Conservation (phyloP, 768 basidiomycete genomes). For the Russula sp. region DNA sequence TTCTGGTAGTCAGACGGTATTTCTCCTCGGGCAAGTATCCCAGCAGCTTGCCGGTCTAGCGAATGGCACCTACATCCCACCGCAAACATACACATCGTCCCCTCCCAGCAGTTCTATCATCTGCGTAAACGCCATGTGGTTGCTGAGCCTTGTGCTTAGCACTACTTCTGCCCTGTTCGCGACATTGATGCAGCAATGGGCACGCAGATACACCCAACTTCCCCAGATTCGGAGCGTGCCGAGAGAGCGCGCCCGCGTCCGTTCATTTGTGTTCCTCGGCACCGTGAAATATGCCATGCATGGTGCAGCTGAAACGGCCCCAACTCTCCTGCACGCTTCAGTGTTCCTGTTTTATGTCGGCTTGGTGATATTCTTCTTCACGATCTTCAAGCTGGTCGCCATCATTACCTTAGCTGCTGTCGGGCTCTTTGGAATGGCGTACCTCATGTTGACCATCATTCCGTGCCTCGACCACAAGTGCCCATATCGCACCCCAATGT, state of each 20-base stretch:
- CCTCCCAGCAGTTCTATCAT: not conserved
- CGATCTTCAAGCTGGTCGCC: constrained; percentile 2
- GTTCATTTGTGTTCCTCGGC: constrained; percentile 10
- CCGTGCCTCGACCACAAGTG: constrained; percentile 9
- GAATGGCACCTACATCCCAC: not conserved
- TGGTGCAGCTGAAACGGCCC: not conserved
- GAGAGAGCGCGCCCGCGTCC: constrained; percentile 10
- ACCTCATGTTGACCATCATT: constrained; percentile 5
- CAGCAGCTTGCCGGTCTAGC: not conserved
- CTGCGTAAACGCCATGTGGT: constrained; percentile 15
- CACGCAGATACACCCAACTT: constrained; percentile 7
- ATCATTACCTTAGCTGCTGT: not conserved
- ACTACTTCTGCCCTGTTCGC: constrained; percentile 12
- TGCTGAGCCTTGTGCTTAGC: constrained; percentile 11
- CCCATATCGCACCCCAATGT: constrained; percentile 19
- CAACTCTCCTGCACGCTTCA: constrained; percentile 27
- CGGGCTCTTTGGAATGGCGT: not conserved
- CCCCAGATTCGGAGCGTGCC: constrained; percentile 16
- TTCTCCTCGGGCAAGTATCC: constrained; percentile 11
- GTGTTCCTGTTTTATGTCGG: constrained; percentile 18
- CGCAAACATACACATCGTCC: not conserved
- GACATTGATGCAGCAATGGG: constrained; percentile 16
- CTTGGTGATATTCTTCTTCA: constrained; percentile 11
- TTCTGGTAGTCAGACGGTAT: not conserved
- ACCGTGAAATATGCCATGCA: constrained; percentile 1